Conservation (phyloP, 2,329 filamentous ascomycete species). For the Pezizomycotina sp. region DNA sequence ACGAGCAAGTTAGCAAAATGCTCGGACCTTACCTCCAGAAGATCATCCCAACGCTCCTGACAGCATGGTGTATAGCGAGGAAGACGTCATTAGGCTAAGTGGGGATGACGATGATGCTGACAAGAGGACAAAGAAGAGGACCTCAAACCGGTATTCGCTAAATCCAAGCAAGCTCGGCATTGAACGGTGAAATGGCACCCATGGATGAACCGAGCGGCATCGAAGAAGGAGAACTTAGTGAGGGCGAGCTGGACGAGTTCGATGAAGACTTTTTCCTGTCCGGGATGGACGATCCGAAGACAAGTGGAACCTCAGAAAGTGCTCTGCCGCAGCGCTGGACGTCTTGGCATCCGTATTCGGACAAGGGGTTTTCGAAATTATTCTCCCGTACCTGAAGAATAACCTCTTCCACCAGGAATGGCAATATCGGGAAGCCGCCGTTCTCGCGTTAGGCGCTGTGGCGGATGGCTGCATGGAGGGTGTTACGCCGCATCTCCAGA, state of each 20-base stretch:
- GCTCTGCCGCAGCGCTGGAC: conserved; percentile 86
- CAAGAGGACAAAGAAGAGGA: conserved; percentile 74
- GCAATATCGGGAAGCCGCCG: conserved; percentile 83
- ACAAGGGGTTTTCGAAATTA: conserved; percentile 72
- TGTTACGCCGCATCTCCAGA: conserved; percentile 83
- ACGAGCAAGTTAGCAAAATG: conserved; percentile 58
- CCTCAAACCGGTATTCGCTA: conserved; percentile 82
- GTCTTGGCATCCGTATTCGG: conserved; percentile 86
- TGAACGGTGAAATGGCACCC: conserved; percentile 39
- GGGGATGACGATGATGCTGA: conserved; percentile 80
- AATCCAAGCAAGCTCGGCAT: conserved; percentile 43
- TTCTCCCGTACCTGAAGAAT: conserved; percentile 78
- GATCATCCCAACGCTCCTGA: conserved; percentile 83
- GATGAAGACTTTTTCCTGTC: conserved; percentile 50
- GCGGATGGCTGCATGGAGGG: conserved; percentile 86
- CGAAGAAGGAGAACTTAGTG: conserved; percentile 38
- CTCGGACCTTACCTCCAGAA: conserved; percentile 63
- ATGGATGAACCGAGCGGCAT: too few relatives aligned
- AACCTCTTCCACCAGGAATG: conserved; percentile 80
- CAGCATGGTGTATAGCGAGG: conserved; percentile 91
- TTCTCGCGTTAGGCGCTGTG: conserved; percentile 83
- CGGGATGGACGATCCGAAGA: conserved; percentile 59
- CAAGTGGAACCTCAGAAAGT: conserved; percentile 89
- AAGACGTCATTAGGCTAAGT: conserved; percentile 74
- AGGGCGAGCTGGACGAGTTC: conserved; percentile 68